Base-by-base conservation (phyloP, 1,284 basidiomycete genomes). In the Tilletia walkeri region DNA sequence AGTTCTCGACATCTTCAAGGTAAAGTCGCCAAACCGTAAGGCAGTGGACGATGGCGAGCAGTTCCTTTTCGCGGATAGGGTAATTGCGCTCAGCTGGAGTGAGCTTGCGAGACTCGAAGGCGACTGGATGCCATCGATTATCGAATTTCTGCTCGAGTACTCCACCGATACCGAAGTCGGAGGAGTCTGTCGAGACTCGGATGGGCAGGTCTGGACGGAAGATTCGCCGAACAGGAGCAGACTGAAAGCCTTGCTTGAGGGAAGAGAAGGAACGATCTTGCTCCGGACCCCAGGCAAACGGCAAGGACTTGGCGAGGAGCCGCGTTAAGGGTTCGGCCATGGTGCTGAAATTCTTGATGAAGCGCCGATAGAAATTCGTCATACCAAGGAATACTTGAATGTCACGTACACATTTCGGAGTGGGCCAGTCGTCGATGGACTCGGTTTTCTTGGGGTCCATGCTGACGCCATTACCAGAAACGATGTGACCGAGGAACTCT, bases 11-110 rank as follows among this genome's bases (percentile, higher is more conserved):
- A 14, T 85, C 85, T 67, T 81, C 75, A 14, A 82, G 69, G 69
- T 85, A 86, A 47, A 86, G 84, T 30, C 81, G 56, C 67, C 67
- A 88, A 61, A 83, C 74, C 36, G 84, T 47, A 2, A 80, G 45
- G 0, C 69, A 70, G 14, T 59, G 34, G 14, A 82, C 67, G 16
- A 82, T 75, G 14, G 79, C 80, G 7, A 81, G 67, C 36, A 88
- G 68, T 80, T 89, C 87, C 68, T 85, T 82, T 73, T 89, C 85
- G 18, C 87, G 84, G 47, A 86, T 86, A 30, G 85, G 80, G 75
- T 87, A 88, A 72, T 88, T 88, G 6, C 78, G 66, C 77, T 88
- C 84, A 0, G 85, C 74, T 0, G 80, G 67, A 7, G 24, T 68
- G 65, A 81, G 69, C 39, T 72, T 78, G 34, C 76, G 70, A 0